Evolutionary conservation across 2,329 filamentous ascomycete genomes (phyloP), one percentile per base, ranked within the genome.

Genomic region (Claviceps quebecensis): DNA sequence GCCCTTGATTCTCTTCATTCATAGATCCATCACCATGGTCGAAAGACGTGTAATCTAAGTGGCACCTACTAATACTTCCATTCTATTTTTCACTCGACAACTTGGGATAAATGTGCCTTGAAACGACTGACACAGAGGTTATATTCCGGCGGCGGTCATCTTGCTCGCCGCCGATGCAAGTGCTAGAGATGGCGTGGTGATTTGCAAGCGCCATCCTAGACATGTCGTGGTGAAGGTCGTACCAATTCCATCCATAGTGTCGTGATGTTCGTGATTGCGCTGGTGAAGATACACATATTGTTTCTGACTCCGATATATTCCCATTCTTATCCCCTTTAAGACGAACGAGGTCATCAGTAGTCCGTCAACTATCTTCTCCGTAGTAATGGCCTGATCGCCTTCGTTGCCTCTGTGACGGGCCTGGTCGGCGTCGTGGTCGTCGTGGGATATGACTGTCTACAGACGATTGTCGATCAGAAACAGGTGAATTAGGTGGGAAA

Each of bases 341-440:
- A 40, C 40, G 26, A 47, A 47, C 11, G 22, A 38, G 17, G 17
- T 14, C 9, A 37, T 37, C 22, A 22, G 29, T 19, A 22, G n/a
- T 39, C 45, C 29, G 29, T 50, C 48, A 52, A 17, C 29, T 34
- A 34, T 49, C 51, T 17, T 36, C 23, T 44, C 49, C 49, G 43
- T 52, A 54, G 37, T 54, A 54, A 39, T 49, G 29, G 17, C 46
- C 41, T 19, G 48, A 8, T 19, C 16, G 48, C 7, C 45, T 46
- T 8, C 47, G 50, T 13, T 50, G 47, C 50, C 52, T 40, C n/a
- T 45, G 50, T 26, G 47, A 40, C 13, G 50, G 5, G 19, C 47
- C 26, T 29, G 49, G 52, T 45, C 50, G 52, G 23, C 47, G 52
- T 26, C 45, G 16, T 17, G 50, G 17, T 19, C 47, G 50, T 19